phyloP scores from a whole-genome alignment of 768 basidiomycete species.

The Boletus sensibilis region DNA sequence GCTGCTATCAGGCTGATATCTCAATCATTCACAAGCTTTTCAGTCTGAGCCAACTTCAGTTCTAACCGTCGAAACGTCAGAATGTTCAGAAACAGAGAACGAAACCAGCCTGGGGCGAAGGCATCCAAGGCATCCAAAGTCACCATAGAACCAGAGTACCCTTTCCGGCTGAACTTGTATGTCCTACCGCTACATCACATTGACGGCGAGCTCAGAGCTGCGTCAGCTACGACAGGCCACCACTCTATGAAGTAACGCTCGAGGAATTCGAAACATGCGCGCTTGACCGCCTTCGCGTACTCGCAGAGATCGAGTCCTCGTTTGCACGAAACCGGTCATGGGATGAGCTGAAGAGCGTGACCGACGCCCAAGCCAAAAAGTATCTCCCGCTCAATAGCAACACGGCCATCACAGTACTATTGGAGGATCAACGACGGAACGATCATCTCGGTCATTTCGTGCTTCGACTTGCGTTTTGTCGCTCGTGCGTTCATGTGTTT shows the following conservation, averaged over 20 bases:
- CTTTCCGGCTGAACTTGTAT: slow-evolving; percentile 79
- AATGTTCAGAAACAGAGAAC: slow-evolving; percentile 26
- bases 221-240: slow-evolving; percentile 81
- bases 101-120: neutral
- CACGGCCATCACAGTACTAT: slow-evolving; percentile 45
- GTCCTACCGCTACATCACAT: slow-evolving; percentile 20
- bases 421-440: slow-evolving; percentile 65
- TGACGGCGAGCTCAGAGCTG: slow-evolving; percentile 3
- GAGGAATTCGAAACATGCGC: slow-evolving; percentile 96
- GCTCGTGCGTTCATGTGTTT: slow-evolving; percentile 65
- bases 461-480: slow-evolving; percentile 90
- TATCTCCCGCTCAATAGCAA: slow-evolving; percentile 71
- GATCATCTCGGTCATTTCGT: slow-evolving; percentile 96
- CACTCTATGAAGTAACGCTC: slow-evolving; percentile 83
- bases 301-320: slow-evolving; percentile 90
- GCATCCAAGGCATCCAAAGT: neutral
- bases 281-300: slow-evolving; percentile 79
- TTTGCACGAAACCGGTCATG: slow-evolving; percentile 78
- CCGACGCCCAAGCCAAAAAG: slow-evolving; percentile 62
- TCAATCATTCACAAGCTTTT: neutral
- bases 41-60: neutral
- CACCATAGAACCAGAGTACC: slow-evolving; percentile 45
- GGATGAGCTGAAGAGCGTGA: slow-evolving; percentile 71
- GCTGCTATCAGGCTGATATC: neutral
- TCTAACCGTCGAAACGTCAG: neutral